Evolutionary conservation across 441 rosid genomes (phyloP).

Genomic region (Viola pubescens): DNA sequence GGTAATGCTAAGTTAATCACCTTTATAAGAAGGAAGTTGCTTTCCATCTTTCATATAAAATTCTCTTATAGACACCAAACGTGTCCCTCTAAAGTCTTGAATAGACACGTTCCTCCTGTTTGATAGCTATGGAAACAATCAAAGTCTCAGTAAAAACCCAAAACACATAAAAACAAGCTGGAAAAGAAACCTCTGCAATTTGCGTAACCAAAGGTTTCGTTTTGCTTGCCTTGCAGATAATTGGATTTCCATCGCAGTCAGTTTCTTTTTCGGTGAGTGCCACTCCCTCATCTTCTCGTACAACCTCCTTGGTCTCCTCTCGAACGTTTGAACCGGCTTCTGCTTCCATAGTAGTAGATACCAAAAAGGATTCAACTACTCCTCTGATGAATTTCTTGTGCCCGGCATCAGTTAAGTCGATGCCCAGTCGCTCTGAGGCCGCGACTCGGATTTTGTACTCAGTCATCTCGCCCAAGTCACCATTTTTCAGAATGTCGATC

Average conservation of each 20-base stretch:
- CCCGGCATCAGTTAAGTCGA: conserved; percentile 38
- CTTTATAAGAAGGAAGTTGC: conserved; percentile 39
- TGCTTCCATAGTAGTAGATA: conserved; percentile 25
- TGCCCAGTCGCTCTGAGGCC: conserved; percentile 46
- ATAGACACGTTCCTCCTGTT: conserved; percentile 41
- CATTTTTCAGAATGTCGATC: conserved; percentile 36
- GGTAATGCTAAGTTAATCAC: conserved; percentile 22
- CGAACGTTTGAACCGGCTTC: conserved; percentile 9
- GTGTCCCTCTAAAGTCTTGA: conserved; percentile 40
- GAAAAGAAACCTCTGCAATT: no score
- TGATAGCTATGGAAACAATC: conserved; percentile 35
- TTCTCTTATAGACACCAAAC: conserved; percentile 47
- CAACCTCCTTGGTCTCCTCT: conserved; percentile 13
- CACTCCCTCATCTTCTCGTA: conserved; percentile 11
- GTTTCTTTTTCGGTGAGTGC: conserved; percentile 14
- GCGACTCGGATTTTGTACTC: conserved; percentile 61
- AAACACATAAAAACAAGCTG: background rate
- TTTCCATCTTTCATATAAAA: conserved; percentile 34
- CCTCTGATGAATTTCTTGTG: conserved; percentile 45
- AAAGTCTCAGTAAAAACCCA: background rate
- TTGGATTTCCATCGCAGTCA: conserved; percentile 26
- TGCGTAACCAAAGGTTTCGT: no score
- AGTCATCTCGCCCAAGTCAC: conserved; percentile 55
- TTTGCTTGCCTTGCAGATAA: conserved; percentile 50
- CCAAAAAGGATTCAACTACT: conserved; percentile 56